Evolutionary conservation across 768 basidiomycete species (phyloP), one percentile per base, ranked within the genome.

Genomic region (Leccinum longicurvipes): DNA sequence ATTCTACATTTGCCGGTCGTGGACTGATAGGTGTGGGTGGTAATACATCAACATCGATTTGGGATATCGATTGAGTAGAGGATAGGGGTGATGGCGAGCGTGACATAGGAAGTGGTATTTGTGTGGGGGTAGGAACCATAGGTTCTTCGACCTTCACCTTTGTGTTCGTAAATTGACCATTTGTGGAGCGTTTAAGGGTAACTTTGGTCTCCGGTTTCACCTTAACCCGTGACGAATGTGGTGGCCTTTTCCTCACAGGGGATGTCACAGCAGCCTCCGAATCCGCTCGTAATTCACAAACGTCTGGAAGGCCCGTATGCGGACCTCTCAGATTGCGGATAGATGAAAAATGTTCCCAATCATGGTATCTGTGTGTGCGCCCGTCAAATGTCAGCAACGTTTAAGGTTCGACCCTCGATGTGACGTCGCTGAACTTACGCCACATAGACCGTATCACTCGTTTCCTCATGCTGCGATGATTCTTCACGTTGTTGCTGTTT

Each of bases 261-360:
- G 74, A 65, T 21, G 74, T 60, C 10, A 67, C 61, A 24, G 68
- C 54, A 46, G 67, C 66, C 7, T 67, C 73, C 14, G 68, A 53
- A n/a, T 66, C 64, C 9, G 74, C 67, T 19, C 72, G 59, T 15
- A 67, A 69, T 70, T 93, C 91, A 42, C 71, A 65, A 2, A 91
- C 82, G 51, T 73, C 72, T 3, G 91, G 90, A 15, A 85, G 75
- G 8, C 91, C 93, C 0, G 82, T 74, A 67, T 93, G 92, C 0
- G 93, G 93, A 2, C 93, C 93, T 15, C 77, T 77, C 51, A 93
- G 74, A 69, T 92, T 94, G 46, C 93, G 87, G 56, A 96, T 90
- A n/a, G 88, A 91, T 12, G 90, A 93, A 65, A 94, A 96, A 68
- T 96, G 93, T 66, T 96, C 93, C 90, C 91, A 94, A 69, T 93